Percentiles rank a stretch among this genome's conserved stretches.
phyloP scores from a whole-genome alignment of 495 filamentous ascomycete genomes.

The Podospora fimiseda region DNA sequence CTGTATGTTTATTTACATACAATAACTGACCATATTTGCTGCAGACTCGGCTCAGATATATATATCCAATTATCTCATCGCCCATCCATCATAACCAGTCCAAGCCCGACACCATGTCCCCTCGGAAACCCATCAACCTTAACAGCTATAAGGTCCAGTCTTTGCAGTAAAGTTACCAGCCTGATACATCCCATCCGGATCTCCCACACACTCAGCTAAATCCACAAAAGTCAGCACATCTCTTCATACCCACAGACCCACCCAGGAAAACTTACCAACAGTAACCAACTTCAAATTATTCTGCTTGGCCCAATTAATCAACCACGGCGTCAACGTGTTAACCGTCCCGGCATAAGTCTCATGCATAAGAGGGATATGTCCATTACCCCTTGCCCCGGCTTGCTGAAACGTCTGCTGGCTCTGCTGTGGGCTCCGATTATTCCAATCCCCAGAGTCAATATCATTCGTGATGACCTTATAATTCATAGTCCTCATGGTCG shows the following conservation, averaged over 20 bases:
- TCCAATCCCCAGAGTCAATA: conserved; percentile 50
- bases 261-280: conserved; percentile 42
- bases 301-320: conserved; percentile 48
- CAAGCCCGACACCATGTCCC: no score
- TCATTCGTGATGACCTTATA: conserved; percentile 52
- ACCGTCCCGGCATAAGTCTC: conserved; percentile 46
- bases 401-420: conserved; percentile 38
- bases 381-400: conserved; percentile 42
- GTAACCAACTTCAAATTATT: conserved; percentile 48
- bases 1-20: no score
- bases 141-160: conserved; percentile 18
- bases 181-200: conserved; percentile 41
- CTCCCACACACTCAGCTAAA: conserved; percentile 46
- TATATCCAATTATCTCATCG: no score
- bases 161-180: conserved; percentile 30
- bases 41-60: no score
- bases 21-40: no score
- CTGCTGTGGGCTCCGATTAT: conserved; percentile 38
- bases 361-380: conserved; percentile 52
- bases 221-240: conserved; percentile 12
- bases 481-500: conserved; percentile 39
- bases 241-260: no score
- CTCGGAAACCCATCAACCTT: no score
- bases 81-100: no score
- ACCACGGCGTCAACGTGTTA: conserved; percentile 42